These are phyloP conservation scores for Cajanus cajan DNA, from an alignment of 306 rosid genomes.

Conservation along the genomic window DNA sequence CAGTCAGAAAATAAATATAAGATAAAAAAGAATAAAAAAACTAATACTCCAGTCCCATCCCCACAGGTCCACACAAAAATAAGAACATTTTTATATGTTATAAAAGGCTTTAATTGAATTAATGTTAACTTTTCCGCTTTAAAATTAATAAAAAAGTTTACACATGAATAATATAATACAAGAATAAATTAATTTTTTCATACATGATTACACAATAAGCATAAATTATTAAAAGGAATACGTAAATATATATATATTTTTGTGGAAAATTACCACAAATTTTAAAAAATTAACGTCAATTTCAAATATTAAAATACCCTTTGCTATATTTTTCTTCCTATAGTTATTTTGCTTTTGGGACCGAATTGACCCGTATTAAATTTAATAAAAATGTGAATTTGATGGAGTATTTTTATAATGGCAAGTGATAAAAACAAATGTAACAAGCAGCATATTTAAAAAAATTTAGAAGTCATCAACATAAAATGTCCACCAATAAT, in stretches of 20 bases:
- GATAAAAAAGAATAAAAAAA: too few relatives aligned
- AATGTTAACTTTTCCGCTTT: not conserved
- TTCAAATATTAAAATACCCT: not conserved
- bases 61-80: not conserved
- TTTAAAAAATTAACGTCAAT: not conserved
- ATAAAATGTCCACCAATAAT: not conserved
- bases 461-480: not conserved
- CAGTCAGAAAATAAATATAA: not conserved
- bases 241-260: not conserved
- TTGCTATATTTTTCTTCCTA: not conserved
- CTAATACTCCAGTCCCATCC: not conserved
- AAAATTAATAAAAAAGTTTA: not conserved
- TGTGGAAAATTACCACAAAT: not conserved
- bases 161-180: not conserved
- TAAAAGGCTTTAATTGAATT: not conserved
- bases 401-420: not conserved
- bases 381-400: not conserved
- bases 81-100: not conserved
- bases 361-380: not conserved
- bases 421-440: not conserved
- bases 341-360: not conserved
- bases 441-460: not conserved
- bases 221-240: not conserved
- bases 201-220: not conserved
- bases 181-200: not conserved